phyloP scores from a whole-genome alignment of 2,329 filamentous ascomycete genomes.

The Aspergillus candidus region DNA sequence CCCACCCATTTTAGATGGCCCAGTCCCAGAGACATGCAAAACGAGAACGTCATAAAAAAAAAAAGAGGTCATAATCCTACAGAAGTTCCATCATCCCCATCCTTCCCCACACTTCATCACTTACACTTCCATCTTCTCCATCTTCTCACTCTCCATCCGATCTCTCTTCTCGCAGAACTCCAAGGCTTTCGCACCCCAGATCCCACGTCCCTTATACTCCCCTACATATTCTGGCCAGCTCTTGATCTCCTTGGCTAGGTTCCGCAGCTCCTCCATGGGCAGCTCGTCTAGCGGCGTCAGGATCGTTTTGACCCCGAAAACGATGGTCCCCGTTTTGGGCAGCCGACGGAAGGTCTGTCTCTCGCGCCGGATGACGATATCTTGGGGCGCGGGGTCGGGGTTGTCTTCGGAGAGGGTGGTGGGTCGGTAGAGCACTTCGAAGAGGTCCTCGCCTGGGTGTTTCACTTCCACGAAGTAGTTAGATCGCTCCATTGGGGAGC shows the following conservation, averaged over 20 bases:
- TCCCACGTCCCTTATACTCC: constrained; percentile 40
- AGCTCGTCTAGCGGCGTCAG: constrained; percentile 39
- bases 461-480: constrained; percentile 48
- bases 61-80: constrained; percentile 15
- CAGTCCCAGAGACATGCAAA: constrained; percentile 1
- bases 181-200: constrained; percentile 39
- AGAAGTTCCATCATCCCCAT: constrained; percentile 9
- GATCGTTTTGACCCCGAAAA: constrained; percentile 48
- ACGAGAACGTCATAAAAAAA: constrained; percentile 7
- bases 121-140: constrained; percentile 14
- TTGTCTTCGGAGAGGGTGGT: constrained; percentile 35
- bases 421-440: constrained; percentile 42
- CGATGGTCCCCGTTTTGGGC: constrained; percentile 39
- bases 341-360: constrained; percentile 46
- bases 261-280: constrained; percentile 35
- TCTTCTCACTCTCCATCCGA: constrained; percentile 8
- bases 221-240: constrained; percentile 43
- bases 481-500: constrained; percentile 43
- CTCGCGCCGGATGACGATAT: constrained; percentile 46
- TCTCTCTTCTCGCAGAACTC: constrained; percentile 29
- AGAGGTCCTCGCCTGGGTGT: constrained; percentile 29
- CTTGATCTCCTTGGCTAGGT: constrained; percentile 39
- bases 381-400: constrained; percentile 29
- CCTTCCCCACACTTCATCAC: constrained; percentile 7
- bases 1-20: constrained; percentile 16